Evolutionary conservation across 2,329 filamentous ascomycete species (phyloP).

Genomic region (Beauveria asiatica): DNA sequence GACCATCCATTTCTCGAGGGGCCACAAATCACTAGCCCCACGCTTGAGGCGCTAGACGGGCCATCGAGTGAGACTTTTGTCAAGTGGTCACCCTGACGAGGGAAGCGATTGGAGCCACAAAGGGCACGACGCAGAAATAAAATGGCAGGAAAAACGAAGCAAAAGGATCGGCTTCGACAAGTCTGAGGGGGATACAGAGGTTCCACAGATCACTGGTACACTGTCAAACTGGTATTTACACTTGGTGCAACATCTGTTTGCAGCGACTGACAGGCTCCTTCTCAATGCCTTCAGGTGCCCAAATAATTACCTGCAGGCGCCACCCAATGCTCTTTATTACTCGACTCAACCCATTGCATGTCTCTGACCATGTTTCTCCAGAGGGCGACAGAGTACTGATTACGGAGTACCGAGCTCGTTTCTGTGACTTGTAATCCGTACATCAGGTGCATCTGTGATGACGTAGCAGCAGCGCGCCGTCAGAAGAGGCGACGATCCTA

Average conservation of each 20-base stretch:
- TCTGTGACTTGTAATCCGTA: neutral
- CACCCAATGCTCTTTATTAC: too few relatives aligned
- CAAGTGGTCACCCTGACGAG: neutral
- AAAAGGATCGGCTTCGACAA: neutral
- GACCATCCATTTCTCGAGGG: constrained; percentile 2
- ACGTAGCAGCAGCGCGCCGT: neutral
- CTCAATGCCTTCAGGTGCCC: too few relatives aligned
- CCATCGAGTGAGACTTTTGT: neutral
- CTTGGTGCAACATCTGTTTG: too few relatives aligned
- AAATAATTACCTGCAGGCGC: too few relatives aligned
- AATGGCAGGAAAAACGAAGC: neutral
- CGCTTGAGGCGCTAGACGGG: neutral
- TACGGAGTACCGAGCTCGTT: neutral
- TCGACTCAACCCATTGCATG: too few relatives aligned
- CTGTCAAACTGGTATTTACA: too few relatives aligned
- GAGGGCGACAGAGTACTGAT: too few relatives aligned
- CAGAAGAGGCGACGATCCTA: neutral
- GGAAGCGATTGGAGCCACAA: neutral
- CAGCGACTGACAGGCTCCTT: too few relatives aligned
- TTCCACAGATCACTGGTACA: neutral
- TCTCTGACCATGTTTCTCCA: too few relatives aligned
- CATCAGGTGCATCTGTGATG: neutral
- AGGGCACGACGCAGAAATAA: too few relatives aligned
- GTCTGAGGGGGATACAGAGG: neutral
- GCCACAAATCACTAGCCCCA: neutral